These are phyloP conservation scores for Crithidia bombi DNA, from an alignment of 208 protist genomes.

Conservation along the genomic window DNA sequence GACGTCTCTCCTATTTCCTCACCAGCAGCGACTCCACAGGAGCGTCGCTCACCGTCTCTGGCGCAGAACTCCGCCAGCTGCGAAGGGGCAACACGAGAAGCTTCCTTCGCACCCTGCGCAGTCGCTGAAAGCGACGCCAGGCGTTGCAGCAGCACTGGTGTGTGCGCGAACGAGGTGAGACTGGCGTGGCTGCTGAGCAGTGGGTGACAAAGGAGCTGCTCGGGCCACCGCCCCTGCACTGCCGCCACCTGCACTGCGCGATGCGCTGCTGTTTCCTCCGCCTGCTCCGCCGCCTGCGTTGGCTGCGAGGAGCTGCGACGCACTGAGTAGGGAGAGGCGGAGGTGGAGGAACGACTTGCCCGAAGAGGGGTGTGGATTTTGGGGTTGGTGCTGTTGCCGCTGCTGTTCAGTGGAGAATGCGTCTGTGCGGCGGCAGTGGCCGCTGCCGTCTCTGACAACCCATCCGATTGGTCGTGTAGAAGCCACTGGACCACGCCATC, in stretches of 20 bases:
- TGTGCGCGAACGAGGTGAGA: conserved; percentile 9
- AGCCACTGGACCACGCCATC: conserved; percentile 30
- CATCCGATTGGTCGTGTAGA: conserved; percentile 2
- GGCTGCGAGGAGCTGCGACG: neutral
- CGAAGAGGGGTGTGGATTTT: no score
- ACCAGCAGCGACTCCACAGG: no score
- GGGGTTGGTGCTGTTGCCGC: no score
- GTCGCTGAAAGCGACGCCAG: neutral
- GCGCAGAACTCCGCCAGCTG: no score
- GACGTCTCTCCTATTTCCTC: neutral
- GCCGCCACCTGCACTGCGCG: conserved; percentile 17
- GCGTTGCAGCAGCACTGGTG: neutral
- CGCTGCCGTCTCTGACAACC: neutral
- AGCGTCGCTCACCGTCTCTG: no score
- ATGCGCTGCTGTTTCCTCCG: neutral
- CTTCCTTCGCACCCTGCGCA: neutral
- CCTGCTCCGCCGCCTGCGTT: conserved; percentile 7
- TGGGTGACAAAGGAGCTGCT: conserved; percentile 20
- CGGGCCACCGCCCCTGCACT: conserved; percentile 23
- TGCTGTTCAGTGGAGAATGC: neutral
- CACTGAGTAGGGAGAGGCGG: neutral
- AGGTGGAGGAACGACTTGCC: no score
- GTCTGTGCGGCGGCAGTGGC: neutral
- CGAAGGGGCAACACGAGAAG: no score
- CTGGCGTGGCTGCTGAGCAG: conserved; percentile 22